Evolutionary conservation across 2,329 filamentous ascomycete genomes (phyloP), one percentile per base, ranked within the genome.

Genomic region (Exophiala bonariae): DNA sequence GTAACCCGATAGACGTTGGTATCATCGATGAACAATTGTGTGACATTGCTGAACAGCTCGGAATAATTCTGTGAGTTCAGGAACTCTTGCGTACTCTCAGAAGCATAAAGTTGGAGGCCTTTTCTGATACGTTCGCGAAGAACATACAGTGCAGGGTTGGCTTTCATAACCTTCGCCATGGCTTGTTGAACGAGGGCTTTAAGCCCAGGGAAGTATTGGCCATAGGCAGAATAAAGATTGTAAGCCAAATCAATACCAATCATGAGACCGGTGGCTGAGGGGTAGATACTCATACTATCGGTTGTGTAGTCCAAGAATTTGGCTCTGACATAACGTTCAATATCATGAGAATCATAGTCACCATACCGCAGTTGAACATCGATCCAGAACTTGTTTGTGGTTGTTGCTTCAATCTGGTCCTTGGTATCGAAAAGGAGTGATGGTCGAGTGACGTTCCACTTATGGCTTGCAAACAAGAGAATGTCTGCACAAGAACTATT

Each of bases 151-250:
- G 93, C 93, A 13, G 93, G 93, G 64, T 99, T 99, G 30, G 93
- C 92, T 73, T 99, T 99, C 93, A 99, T 99, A 66, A 99, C 83
- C 83, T 99, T 99, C 39, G 90, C 90, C 95, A 99, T 99, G 4
- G 95, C 93, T 68, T 97, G 92, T 69, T 99, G 95, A 19, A 99
- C 77, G 18, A 99, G 80, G 38, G 90, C 87, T 78, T 99, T 99
- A 52, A 99, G 74, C 63, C 93, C 93, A 38, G 93, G 93, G 83
- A 99, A 99, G 75, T 96, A 99, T 73, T 96, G 92, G 41, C 93
- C 93, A 61, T 96, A 99, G 0, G 93, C 93, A 6, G 93, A 97
- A 75, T 97, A 97, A 32, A 99, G 74, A 67, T 99, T 99, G 78
- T 99, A 99, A 0, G 93, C 92, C 61, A 99, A 78, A 72, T 99